These are phyloP conservation scores for Castanea crenata DNA, from an alignment of 306 rosid species.

Conservation along the genomic window DNA sequence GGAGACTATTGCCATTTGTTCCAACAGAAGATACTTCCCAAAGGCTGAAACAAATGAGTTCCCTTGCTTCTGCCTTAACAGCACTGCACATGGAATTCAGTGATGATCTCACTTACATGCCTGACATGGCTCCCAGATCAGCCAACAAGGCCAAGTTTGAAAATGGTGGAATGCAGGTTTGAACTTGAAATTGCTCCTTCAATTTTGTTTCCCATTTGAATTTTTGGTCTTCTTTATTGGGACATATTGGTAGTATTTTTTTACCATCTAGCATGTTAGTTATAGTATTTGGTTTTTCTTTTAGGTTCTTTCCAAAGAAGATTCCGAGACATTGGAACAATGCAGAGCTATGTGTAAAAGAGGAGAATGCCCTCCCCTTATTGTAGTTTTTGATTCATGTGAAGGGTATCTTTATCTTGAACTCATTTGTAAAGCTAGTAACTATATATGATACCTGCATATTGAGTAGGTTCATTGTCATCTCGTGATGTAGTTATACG, in stretches of 20 bases:
- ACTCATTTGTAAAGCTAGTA: conserved; percentile 4
- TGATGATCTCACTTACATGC: conserved; percentile 61
- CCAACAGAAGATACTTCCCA: conserved; percentile 58
- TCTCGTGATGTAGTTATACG: conserved; percentile 40
- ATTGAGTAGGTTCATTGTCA: conserved; percentile 22
- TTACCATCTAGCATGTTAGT: neutral
- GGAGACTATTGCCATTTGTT: conserved; percentile 64
- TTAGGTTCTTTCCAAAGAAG: conserved; percentile 71
- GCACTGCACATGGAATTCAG: conserved; percentile 60
- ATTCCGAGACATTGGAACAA: conserved; percentile 56
- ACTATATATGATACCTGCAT: conserved; percentile 10
- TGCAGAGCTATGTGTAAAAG: conserved; percentile 64
- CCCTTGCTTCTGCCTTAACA: conserved; percentile 74
- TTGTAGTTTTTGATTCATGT: conserved; percentile 69
- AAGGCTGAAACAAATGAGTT: conserved; percentile 79
- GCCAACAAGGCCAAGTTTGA: conserved; percentile 61
- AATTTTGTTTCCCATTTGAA: neutral
- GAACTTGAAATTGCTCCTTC: neutral
- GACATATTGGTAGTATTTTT: neutral
- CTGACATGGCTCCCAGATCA: conserved; percentile 64
- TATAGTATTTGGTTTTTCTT: conserved; percentile 16
- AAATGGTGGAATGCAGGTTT: conserved; percentile 88
- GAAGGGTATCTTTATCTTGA: conserved; percentile 64
- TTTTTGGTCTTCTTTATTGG: neutral
- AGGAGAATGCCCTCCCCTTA: conserved; percentile 67